Conservation (phyloP, 345 rosid species). For the Heritiera fomes region DNA sequence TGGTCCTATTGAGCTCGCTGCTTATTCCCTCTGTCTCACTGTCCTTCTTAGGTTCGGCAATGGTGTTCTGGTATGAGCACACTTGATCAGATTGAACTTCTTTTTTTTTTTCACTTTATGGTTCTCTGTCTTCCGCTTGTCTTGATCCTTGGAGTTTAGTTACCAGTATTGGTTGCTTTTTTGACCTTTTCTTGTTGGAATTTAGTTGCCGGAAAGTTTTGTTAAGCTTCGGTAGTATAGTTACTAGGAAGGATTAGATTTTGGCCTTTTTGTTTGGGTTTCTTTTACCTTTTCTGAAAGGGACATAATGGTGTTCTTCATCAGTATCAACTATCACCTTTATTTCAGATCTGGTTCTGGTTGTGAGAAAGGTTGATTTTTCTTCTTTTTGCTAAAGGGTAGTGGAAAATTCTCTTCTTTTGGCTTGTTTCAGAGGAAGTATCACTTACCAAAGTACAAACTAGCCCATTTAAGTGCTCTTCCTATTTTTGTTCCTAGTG, state of each 20-base stretch:
- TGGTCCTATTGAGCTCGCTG: conserved; percentile 64
- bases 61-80: conserved; percentile 54
- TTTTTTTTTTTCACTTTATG: background rate
- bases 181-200: background rate
- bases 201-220: no score
- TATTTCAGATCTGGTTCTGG: background rate
- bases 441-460: background rate
- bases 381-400: background rate
- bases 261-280: background rate
- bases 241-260: background rate
- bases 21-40: conserved; percentile 59
- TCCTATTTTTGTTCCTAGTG: no score
- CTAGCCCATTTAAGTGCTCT: background rate
- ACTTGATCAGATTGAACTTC: background rate
- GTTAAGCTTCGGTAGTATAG: no score
- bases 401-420: background rate
- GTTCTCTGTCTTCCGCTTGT: background rate
- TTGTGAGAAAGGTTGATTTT: background rate
- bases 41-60: conserved; percentile 61
- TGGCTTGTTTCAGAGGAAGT: background rate
- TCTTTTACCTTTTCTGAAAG: background rate
- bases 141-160: background rate
- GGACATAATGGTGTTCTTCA: background rate
- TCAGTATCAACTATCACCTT: background rate
- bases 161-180: background rate